Evolutionary conservation across 1,139 yeast genomes (phyloP).

Genomic region (Suhomyces ambrosiae): DNA sequence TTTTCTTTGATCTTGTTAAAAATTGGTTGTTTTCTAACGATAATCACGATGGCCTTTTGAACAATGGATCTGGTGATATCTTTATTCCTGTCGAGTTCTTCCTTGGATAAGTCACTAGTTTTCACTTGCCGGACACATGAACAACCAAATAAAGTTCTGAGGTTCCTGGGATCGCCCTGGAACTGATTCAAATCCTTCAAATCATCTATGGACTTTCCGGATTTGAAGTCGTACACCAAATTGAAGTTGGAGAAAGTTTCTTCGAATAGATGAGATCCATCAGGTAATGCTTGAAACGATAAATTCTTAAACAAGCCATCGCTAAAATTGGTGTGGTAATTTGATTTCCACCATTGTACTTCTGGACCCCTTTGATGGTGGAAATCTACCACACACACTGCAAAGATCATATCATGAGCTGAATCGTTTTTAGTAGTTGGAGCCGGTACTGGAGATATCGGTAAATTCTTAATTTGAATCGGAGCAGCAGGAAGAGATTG

Average conservation of each 20-base stretch:
- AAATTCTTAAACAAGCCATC: constrained; percentile 76
- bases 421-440: constrained; percentile 6
- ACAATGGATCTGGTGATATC: constrained; percentile 87
- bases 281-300: constrained; percentile 94
- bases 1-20: constrained; percentile 88
- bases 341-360: constrained; percentile 87
- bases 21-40: constrained; percentile 76
- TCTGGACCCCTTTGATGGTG: constrained; percentile 96
- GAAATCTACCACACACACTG: constrained; percentile 88
- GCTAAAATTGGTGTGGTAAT: constrained; percentile 44
- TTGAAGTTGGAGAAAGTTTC: constrained; percentile 94
- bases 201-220: constrained; percentile 47
- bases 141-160: constrained; percentile 85
- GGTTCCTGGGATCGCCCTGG: constrained; percentile 47
- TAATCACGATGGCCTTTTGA: constrained; percentile 89
- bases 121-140: constrained; percentile 87
- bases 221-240: constrained; percentile 67
- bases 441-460: constrained; percentile 22
- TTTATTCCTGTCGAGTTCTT: constrained; percentile 51
- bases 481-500: background rate
- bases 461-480: constrained; percentile 42
- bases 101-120: constrained; percentile 55
- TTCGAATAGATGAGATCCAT: constrained; percentile 89
- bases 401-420: constrained; percentile 58
- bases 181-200: constrained; percentile 47